Evolutionary conservation across 257 asterid species (phyloP).

Genomic region (Forsythia viridissima): DNA sequence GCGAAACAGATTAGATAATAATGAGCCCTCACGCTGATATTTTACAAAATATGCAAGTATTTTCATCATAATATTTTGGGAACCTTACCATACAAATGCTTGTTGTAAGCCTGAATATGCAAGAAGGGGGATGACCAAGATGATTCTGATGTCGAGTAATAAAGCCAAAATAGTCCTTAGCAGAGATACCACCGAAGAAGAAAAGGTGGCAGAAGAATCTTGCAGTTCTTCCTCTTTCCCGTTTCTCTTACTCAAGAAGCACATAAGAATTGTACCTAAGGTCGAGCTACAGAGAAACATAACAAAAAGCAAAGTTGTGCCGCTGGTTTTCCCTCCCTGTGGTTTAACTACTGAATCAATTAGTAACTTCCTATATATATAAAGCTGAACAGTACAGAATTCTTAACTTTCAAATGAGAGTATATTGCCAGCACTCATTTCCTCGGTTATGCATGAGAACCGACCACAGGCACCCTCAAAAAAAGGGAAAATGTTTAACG

Average conservation of each 20-base stretch:
- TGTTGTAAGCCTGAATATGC: conserved; percentile 95
- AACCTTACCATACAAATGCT: conserved; percentile 90
- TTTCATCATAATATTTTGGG: conserved; percentile 8
- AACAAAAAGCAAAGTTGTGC: conserved; percentile 73
- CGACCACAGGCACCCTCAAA: background rate
- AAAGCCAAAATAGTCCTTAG: conserved; percentile 53
- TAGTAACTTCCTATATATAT: background rate
- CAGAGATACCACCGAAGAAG: conserved; percentile 60
- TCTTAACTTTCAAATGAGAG: background rate
- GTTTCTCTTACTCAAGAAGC: conserved; percentile 72
- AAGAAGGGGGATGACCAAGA: conserved; percentile 82
- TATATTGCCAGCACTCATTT: background rate
- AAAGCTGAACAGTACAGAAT: conserved; percentile 2
- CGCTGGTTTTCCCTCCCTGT: conserved; percentile 86
- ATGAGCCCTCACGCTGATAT: background rate
- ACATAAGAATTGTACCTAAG: conserved; percentile 79
- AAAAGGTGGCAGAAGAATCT: conserved; percentile 42
- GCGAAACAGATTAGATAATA: conserved; percentile 7
- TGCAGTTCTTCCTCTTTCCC: conserved; percentile 56
- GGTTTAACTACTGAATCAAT: conserved; percentile 19
- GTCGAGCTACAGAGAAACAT: conserved; percentile 80
- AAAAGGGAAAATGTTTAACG: background rate
- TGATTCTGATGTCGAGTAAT: conserved; percentile 63
- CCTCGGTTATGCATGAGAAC: background rate
- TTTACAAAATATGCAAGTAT: conserved; percentile 1